phyloP scores from a whole-genome alignment of 1,284 basidiomycete species.

The Marasmius sp. region DNA sequence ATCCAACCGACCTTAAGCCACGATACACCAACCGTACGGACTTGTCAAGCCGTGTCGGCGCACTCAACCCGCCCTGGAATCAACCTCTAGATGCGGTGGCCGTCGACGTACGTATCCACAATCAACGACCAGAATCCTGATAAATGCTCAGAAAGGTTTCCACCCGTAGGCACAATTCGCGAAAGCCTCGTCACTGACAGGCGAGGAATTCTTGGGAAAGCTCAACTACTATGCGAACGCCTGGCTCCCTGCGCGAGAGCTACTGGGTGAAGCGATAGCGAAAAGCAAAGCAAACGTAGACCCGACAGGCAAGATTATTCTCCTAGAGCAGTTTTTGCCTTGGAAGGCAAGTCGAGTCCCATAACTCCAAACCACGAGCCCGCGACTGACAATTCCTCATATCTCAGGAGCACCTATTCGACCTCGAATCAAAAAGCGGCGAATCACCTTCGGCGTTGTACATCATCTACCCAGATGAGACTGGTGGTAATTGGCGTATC shows the following conservation, averaged over 20 bases:
- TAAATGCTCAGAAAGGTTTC: background rate
- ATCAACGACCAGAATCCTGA: background rate
- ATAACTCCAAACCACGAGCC: background rate
- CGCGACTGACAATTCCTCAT: background rate
- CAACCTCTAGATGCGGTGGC: conserved; percentile 59
- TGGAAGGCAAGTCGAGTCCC: conserved; percentile 70
- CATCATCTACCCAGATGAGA: conserved; percentile 89
- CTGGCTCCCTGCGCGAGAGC: conserved; percentile 91
- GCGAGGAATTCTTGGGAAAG: conserved; percentile 82
- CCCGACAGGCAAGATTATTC: conserved; percentile 74
- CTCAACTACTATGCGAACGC: conserved; percentile 84
- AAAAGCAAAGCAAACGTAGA: conserved; percentile 61
- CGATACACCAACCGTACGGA: conserved; percentile 80
- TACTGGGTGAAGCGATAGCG: conserved; percentile 72
- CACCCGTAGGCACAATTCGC: conserved; percentile 65
- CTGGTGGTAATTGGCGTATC: conserved; percentile 82
- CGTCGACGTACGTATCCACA: conserved; percentile 66
- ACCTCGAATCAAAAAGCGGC: conserved; percentile 67
- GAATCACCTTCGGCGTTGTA: conserved; percentile 65
- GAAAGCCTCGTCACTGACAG: conserved; percentile 81
- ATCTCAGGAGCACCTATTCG: conserved; percentile 88
- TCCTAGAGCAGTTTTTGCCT: conserved; percentile 80
- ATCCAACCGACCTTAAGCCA: conserved; percentile 58
- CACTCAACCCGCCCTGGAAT: conserved; percentile 93
- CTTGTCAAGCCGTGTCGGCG: conserved; percentile 77